phyloP scores from a whole-genome alignment of 306 rosid species.

The Elaeagnus macrophylla region DNA sequence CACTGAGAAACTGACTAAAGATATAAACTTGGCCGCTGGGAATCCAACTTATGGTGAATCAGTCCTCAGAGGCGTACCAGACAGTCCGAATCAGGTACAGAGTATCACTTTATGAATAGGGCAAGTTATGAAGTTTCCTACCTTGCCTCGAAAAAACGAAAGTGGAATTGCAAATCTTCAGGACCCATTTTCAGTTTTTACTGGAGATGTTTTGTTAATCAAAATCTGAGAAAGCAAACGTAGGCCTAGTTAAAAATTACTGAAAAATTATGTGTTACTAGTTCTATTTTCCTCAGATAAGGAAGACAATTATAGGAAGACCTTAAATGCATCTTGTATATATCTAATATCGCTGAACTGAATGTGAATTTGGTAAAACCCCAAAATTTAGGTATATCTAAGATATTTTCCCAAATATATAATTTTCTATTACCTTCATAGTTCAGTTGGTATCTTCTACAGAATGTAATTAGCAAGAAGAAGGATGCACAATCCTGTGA shows the following conservation, averaged over 20 bases:
- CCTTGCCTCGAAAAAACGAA: background rate
- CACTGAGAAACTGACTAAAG: conserved; percentile 80
- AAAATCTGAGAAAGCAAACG: too few relatives aligned
- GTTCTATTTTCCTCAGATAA: too few relatives aligned
- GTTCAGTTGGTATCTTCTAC: conserved; percentile 19
- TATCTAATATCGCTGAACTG: too few relatives aligned
- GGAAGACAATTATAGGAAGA: too few relatives aligned
- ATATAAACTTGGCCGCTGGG: conserved; percentile 85
- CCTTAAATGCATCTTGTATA: too few relatives aligned
- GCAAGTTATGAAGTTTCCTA: conserved; percentile 25
- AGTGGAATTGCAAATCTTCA: too few relatives aligned
- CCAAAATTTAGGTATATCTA: background rate
- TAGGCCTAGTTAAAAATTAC: too few relatives aligned
- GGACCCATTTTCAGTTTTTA: too few relatives aligned
- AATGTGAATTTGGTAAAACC: too few relatives aligned
- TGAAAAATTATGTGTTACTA: too few relatives aligned
- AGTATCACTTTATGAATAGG: conserved; percentile 42
- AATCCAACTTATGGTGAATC: conserved; percentile 55
- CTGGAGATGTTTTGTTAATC: too few relatives aligned
- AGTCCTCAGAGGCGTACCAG: conserved; percentile 44
- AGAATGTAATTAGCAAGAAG: conserved; percentile 52
- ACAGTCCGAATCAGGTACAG: conserved; percentile 66
- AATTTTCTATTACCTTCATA: conserved; percentile 6
- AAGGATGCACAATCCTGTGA: conserved; percentile 54
- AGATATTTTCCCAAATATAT: background rate